Conservation (phyloP, 2,329 filamentous ascomycete species). For the Venturia aucupariae region DNA sequence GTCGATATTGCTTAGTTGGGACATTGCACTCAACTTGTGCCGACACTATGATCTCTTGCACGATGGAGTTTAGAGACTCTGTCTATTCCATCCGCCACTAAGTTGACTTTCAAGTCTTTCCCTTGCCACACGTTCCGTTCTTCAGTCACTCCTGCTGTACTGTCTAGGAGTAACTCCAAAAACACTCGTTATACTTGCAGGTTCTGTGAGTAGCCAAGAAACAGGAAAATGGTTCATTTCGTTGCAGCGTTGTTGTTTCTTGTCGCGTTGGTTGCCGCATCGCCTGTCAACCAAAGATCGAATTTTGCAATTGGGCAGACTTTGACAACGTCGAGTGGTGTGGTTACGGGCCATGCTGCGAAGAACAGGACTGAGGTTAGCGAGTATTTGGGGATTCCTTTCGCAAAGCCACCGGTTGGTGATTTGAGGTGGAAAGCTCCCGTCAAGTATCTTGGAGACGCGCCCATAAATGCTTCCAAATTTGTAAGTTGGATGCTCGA, state of each 20-base stretch:
- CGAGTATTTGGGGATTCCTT: constrained; percentile 23
- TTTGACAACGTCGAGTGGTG: constrained; percentile 25
- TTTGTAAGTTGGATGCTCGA: background rate
- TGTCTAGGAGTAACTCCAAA: background rate
- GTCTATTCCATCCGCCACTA: background rate
- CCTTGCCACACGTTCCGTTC: background rate
- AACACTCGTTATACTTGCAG: background rate
- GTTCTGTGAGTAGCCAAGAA: background rate
- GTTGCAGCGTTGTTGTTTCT: background rate
- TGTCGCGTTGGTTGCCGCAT: background rate
- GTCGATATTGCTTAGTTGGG: background rate
- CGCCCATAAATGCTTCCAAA: background rate
- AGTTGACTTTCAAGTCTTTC: background rate
- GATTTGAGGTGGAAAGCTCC: constrained; percentile 13
- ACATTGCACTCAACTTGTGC: background rate
- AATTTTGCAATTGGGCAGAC: constrained; percentile 18
- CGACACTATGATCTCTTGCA: background rate
- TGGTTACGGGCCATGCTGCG: constrained; percentile 25
- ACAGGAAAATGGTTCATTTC: constrained; percentile 2
- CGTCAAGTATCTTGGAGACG: constrained; percentile 20
- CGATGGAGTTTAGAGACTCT: background rate
- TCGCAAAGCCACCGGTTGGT: constrained; percentile 2
- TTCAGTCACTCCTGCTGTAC: background rate
- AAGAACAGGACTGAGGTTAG: constrained; percentile 20
- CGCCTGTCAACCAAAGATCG: background rate